These are phyloP conservation scores for Suillus ampliporus DNA, from an alignment of 768 basidiomycete genomes.

Conservation along the genomic window DNA sequence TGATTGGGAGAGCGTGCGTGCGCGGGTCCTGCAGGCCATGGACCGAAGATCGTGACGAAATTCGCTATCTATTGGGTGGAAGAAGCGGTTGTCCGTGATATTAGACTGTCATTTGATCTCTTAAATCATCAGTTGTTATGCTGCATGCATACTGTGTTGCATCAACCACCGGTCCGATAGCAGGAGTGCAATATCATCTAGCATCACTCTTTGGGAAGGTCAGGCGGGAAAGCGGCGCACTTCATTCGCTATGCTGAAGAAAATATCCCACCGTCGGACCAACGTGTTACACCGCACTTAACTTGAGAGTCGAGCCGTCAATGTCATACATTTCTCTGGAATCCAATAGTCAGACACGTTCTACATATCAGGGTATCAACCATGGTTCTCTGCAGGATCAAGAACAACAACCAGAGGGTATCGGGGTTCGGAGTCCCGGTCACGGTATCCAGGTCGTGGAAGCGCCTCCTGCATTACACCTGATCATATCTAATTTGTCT, in stretches of 20 bases:
- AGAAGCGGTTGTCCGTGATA: background rate
- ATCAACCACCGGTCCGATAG: background rate
- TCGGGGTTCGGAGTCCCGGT: too few relatives aligned
- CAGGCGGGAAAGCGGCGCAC: background rate
- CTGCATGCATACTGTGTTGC: background rate
- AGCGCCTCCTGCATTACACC: background rate
- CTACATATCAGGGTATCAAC: background rate
- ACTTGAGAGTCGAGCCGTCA: background rate
- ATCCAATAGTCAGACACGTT: background rate
- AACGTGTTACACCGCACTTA: background rate
- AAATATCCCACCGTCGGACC: background rate
- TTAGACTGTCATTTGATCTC: background rate
- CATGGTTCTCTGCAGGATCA: background rate
- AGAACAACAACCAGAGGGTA: background rate
- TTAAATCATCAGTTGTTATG: background rate
- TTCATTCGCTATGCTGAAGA: background rate
- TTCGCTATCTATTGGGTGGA: background rate
- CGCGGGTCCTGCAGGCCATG: slow-evolving; percentile 16
- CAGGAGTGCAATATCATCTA: background rate
- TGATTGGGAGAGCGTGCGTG: slow-evolving; percentile 28
- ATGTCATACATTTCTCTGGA: background rate
- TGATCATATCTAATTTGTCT: slow-evolving; percentile 21
- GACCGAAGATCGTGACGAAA: background rate
- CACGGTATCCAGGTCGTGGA: background rate
- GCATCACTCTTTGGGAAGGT: background rate